Evolutionary conservation across 768 basidiomycete genomes (phyloP).

Genomic region (Agaricus bisporus): DNA sequence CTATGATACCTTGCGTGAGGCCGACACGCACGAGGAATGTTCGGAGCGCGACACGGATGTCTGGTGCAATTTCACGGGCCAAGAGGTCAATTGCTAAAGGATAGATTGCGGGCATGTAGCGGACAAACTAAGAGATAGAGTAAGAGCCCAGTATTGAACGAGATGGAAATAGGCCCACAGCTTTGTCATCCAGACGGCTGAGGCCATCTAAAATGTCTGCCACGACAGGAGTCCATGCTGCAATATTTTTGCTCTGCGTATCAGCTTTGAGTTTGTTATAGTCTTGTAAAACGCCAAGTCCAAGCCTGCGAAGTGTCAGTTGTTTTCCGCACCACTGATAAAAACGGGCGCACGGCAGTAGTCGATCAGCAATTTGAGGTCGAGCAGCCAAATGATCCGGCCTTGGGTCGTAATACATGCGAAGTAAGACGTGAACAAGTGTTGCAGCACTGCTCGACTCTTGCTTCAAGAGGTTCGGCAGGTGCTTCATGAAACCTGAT

Average conservation of each 20-base stretch:
- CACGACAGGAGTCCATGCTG: conserved; percentile 99
- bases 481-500: conserved; percentile 97
- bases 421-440: conserved; percentile 82
- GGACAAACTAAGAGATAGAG: conserved; percentile 58
- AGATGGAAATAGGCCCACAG: conserved; percentile 48
- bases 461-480: conserved; percentile 96
- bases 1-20: conserved; percentile 63
- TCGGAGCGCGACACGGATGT: conserved; percentile 75
- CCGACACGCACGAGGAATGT: conserved; percentile 81
- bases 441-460: conserved; percentile 97
- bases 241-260: conserved; percentile 90
- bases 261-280: conserved; percentile 87
- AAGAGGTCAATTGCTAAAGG: conserved; percentile 84
- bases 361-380: conserved; percentile 69
- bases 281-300: conserved; percentile 82
- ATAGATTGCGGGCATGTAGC: conserved; percentile 87
- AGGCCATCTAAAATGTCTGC: conserved; percentile 90
- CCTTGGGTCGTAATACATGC: conserved; percentile 93
- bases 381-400: conserved; percentile 80
- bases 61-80: conserved; percentile 73
- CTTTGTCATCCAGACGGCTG: conserved; percentile 82
- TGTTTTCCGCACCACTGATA: neutral
- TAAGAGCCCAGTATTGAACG: neutral
- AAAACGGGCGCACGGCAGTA: conserved; percentile 54
- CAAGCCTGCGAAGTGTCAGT: conserved; percentile 48